Evolutionary conservation across 192 early-diverging fungal species (phyloP), one percentile per base, ranked within the genome.

Genomic region (Backusella parvicylindrica): DNA sequence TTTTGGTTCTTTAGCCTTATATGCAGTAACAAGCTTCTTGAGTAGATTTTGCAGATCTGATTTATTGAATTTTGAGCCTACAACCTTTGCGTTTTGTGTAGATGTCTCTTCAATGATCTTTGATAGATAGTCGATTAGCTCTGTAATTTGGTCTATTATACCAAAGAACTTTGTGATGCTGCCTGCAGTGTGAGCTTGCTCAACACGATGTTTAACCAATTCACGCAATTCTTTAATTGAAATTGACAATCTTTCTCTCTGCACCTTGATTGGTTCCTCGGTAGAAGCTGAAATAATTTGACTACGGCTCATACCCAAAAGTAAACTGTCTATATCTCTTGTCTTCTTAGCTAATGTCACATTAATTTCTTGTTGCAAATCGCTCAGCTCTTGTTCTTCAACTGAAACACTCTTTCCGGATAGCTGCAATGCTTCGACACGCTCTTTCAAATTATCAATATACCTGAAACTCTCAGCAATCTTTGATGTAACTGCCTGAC

Each of bases 101-200:
- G 81, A 63, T 11, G 79, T 70, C 28, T 73, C 50, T 3, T 81
- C 79, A 15, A 85, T 64, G 5, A 72, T 69, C 26, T 56, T 71
- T 28, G 75, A 47, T 31, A 85, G 66, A 18, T 70, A 49, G 23
- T 33, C 28, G 12, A 85, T 83, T 31, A 77, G 67, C 9, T 60
- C 70, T 35, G 81, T 75, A 13, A 85, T 60, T 73, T 79, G 73
- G 47, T 85, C 84, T 9, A 77, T 77, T 15, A 81, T 76, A 9
- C 33, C 71, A 64, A 78, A 67, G 32, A 78, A 73, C 33, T 73
- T 23, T 23, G 77, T 68, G 18, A 78, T 68, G 47, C 65, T 78
- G 38, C 77, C 77, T 26, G 72, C 71, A 12, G 71, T 78, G 6
- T 78, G 40, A 3, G 77, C 77, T 26, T 78, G 77, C 16, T 78